These are phyloP conservation scores for Durio zibethinus DNA, from an alignment of 345 rosid species.

Conservation along the genomic window DNA sequence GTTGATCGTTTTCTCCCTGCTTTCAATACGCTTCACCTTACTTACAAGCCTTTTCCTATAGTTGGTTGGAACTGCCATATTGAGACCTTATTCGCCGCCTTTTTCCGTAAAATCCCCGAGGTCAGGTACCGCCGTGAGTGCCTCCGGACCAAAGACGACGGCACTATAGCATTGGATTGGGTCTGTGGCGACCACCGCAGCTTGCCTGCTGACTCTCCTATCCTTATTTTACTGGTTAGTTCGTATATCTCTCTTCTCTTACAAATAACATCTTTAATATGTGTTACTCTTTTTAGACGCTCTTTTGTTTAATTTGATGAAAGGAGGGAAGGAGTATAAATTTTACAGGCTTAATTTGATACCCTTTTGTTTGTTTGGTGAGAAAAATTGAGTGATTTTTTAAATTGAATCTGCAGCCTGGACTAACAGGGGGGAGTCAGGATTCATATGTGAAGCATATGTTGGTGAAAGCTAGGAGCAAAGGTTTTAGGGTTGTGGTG, in stretches of 20 bases:
- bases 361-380: too few species aligned
- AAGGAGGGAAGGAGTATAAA: too few species aligned
- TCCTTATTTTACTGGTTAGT: constrained; percentile 82
- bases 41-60: constrained; percentile 58
- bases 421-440: constrained; percentile 82
- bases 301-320: not conserved
- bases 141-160: constrained; percentile 41
- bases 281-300: not conserved
- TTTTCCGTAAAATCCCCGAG: constrained; percentile 38
- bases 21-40: constrained; percentile 39
- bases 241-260: too few species aligned
- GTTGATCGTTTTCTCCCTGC: constrained; percentile 53
- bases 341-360: too few species aligned
- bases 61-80: constrained; percentile 40
- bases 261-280: not conserved
- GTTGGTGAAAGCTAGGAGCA: constrained; percentile 58
- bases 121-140: constrained; percentile 47
- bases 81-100: constrained; percentile 49
- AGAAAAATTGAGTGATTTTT: not conserved
- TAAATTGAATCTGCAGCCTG: constrained; percentile 49
- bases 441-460: constrained; percentile 86
- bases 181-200: constrained; percentile 34
- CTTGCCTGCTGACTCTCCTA: constrained; percentile 52
- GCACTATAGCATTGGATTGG: constrained; percentile 53
- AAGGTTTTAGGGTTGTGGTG: constrained; percentile 82